Conservation (phyloP, 1,284 basidiomycete genomes). For the Earliella scabrosa region DNA sequence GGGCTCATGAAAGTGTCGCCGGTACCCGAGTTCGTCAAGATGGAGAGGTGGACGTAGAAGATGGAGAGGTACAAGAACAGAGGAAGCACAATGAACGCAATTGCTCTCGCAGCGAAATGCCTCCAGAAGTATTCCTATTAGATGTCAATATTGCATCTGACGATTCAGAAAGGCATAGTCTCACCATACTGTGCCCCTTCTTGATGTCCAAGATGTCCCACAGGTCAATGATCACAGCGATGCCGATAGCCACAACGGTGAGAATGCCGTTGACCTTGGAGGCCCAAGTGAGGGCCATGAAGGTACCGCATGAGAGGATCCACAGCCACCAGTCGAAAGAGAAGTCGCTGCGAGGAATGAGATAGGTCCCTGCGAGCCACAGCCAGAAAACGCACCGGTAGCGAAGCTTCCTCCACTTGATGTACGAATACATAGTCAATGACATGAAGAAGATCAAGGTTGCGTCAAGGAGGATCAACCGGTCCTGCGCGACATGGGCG, state of each 20-base stretch:
- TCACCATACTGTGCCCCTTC: conserved; percentile 83
- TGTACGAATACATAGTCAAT: conserved; percentile 92
- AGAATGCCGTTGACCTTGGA: conserved; percentile 99
- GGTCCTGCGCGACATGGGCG: conserved; percentile 93
- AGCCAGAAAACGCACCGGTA: conserved; percentile 66
- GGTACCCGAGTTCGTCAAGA: conserved; percentile 89
- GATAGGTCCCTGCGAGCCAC: neutral
- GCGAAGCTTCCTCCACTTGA: conserved; percentile 94
- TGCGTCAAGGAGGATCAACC: conserved; percentile 95
- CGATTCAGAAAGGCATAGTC: conserved; percentile 30
- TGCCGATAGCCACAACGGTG: conserved; percentile 88
- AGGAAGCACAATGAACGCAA: conserved; percentile 90
- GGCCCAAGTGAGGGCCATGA: conserved; percentile 94
- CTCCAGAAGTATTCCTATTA: conserved; percentile 84
- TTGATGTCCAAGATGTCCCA: conserved; percentile 94
- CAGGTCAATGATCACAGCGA: conserved; percentile 91
- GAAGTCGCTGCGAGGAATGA: conserved; percentile 69
- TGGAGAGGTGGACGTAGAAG: conserved; percentile 95
- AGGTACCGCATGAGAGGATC: conserved; percentile 89
- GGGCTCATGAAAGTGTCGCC: conserved; percentile 99
- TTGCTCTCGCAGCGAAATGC: conserved; percentile 87
- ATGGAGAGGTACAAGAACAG: conserved; percentile 92
- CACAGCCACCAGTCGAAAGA: conserved; percentile 93
- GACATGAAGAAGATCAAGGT: conserved; percentile 96
- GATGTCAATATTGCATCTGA: neutral